Percentiles rank a stretch among this genome's conserved stretches.
Evolutionary conservation across 148 eudicot species (phyloP).

Genomic region (Nepenthes gracilis): DNA sequence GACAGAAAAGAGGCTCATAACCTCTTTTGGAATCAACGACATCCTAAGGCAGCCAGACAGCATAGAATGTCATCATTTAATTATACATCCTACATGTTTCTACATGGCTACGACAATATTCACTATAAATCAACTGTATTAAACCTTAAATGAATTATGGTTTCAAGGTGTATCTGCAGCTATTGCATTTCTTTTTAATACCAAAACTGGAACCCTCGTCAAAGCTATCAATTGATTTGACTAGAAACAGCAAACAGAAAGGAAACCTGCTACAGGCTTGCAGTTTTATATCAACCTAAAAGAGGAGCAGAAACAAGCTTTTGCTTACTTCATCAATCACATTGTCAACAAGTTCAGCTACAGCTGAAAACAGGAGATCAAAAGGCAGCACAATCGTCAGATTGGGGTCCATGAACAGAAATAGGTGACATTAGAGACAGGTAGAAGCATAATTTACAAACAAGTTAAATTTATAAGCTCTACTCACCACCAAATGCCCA

Average conservation of each 20-base stretch:
- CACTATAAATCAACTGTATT: not conserved
- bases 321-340: slow-evolving; percentile 78
- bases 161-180: not conserved
- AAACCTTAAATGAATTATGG: not conserved
- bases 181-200: not conserved
- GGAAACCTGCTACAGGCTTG: no score
- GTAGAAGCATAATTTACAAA: not conserved
- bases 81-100: no score
- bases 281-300: no score
- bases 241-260: not conserved
- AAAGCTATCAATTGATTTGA: not conserved
- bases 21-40: no score
- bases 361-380: slow-evolving; percentile 37
- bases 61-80: no score
- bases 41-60: no score
- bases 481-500: slow-evolving; percentile 89
- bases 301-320: not conserved
- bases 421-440: slow-evolving; percentile 1
- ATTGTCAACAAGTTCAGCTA: slow-evolving; percentile 93
- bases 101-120: not conserved
- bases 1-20: no score
- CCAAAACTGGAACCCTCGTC: not conserved
- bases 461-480: slow-evolving; percentile 2
- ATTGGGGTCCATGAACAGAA: slow-evolving; percentile 1
- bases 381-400: not conserved